Conservation (phyloP, 352 stramenopile genomes). For the Saprolegnia diclina region DNA sequence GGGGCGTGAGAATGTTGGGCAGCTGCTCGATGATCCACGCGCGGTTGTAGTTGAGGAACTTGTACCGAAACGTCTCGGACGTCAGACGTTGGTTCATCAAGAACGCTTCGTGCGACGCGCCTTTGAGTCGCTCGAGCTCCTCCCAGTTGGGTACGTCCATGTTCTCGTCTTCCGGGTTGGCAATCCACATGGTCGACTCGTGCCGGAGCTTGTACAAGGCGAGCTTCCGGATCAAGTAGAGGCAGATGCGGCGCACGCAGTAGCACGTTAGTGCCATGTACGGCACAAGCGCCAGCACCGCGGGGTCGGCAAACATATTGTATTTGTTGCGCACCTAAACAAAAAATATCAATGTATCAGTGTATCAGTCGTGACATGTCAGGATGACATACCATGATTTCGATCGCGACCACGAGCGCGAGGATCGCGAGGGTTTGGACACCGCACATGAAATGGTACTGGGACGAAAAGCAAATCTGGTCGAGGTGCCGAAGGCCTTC, state of each 20-base stretch:
- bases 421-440: constrained; percentile 92
- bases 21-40: constrained; percentile 96
- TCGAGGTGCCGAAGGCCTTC: constrained; percentile 92
- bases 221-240: constrained; percentile 82
- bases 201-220: constrained; percentile 95
- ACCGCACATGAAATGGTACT: constrained; percentile 98
- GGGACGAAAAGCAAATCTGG: constrained; percentile 96
- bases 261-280: constrained; percentile 58
- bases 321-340: constrained; percentile 76
- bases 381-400: constrained; percentile 83
- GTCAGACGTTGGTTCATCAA: constrained; percentile 97
- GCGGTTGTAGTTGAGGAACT: constrained; percentile 97
- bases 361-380: neutral
- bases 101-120: constrained; percentile 91
- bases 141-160: constrained; percentile 89
- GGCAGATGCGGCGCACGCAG: constrained; percentile 60
- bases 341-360: constrained; percentile 1
- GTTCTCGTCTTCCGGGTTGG: constrained; percentile 83
- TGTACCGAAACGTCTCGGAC: constrained; percentile 95
- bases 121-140: constrained; percentile 89
- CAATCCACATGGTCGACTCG: constrained; percentile 94
- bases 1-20: constrained; percentile 92
- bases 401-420: constrained; percentile 91
- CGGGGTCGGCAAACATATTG: constrained; percentile 95
- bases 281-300: constrained; percentile 74